Evolutionary conservation across 2,329 filamentous ascomycete genomes (phyloP).

Genomic region (Colletotrichum lindemuthianum): DNA sequence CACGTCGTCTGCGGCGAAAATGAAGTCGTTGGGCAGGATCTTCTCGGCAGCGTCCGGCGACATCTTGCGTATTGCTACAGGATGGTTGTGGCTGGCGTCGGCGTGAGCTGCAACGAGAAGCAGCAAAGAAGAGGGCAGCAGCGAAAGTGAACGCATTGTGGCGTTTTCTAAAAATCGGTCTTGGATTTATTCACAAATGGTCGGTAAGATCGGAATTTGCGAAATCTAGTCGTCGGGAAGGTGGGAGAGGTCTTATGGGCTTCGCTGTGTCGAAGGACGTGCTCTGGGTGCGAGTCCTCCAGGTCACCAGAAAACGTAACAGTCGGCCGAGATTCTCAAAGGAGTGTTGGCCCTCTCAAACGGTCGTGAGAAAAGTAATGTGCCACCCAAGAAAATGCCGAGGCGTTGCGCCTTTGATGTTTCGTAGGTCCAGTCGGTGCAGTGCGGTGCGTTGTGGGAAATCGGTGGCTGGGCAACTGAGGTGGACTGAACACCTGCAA

Average conservation of each 20-base stretch:
- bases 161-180: not conserved
- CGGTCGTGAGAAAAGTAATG: too few species aligned
- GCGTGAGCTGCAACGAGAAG: constrained; percentile 54
- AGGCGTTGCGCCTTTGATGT: constrained; percentile 15
- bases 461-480: constrained; percentile 34
- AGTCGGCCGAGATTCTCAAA: constrained; percentile 2
- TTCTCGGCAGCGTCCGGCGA: constrained; percentile 76
- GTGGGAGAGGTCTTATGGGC: not conserved
- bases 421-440: constrained; percentile 11
- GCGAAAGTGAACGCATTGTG: constrained; percentile 51
- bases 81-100: constrained; percentile 51
- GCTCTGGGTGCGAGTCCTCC: too few species aligned
- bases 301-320: not conserved
- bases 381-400: constrained; percentile 1
- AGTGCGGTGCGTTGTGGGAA: constrained; percentile 2
- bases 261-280: too few species aligned
- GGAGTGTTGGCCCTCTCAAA: not conserved
- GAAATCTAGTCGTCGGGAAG: constrained; percentile 9
- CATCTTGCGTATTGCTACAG: constrained; percentile 78
- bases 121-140: constrained; percentile 57
- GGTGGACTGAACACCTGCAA: constrained; percentile 21
- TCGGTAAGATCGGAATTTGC: not conserved
- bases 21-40: constrained; percentile 75
- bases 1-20: constrained; percentile 47
- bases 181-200: not conserved